Conservation (phyloP, 495 filamentous ascomycete genomes). For the Penicillium turbatum region DNA sequence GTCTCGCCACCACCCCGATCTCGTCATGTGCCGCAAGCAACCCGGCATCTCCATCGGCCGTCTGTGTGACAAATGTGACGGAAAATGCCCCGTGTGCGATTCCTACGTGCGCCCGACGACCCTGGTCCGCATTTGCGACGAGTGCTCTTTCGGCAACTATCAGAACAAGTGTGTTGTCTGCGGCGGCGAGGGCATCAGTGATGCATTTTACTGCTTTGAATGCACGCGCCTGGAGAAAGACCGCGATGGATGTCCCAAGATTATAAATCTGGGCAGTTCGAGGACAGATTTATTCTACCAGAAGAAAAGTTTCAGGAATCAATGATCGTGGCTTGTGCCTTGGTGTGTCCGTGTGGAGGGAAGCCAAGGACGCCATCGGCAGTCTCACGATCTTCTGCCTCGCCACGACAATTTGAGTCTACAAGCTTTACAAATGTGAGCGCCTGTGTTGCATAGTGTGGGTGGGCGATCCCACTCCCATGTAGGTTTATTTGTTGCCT, state of each 20-base stretch:
- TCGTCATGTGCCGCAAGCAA: conserved; percentile 99
- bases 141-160: conserved; percentile 99
- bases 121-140: conserved; percentile 96
- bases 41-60: conserved; percentile 97
- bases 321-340: conserved; percentile 38
- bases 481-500: conserved; percentile 3
- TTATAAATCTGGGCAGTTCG: conserved; percentile 94
- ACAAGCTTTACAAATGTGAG: background rate
- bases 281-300: conserved; percentile 92
- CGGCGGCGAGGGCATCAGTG: conserved; percentile 96
- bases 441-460: background rate
- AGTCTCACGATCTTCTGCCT: conserved; percentile 4
- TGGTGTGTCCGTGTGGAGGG: conserved; percentile 15
- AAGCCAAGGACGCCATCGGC: conserved; percentile 4
- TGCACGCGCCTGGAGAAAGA: conserved; percentile 97
- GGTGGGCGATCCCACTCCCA: conserved; percentile 7
- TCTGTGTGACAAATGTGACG: conserved; percentile 99
- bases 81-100: conserved; percentile 98
- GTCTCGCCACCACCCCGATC: conserved; percentile 57
- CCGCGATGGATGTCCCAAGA: conserved; percentile 96
- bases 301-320: conserved; percentile 71
- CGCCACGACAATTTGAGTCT: conserved; percentile 2
- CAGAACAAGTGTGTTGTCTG: conserved; percentile 99
- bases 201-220: conserved; percentile 99
- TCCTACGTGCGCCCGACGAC: conserved; percentile 98